Evolutionary conservation across 345 rosid genomes (phyloP), one percentile per base, ranked within the genome.

Genomic region (Gossypium thurberi): DNA sequence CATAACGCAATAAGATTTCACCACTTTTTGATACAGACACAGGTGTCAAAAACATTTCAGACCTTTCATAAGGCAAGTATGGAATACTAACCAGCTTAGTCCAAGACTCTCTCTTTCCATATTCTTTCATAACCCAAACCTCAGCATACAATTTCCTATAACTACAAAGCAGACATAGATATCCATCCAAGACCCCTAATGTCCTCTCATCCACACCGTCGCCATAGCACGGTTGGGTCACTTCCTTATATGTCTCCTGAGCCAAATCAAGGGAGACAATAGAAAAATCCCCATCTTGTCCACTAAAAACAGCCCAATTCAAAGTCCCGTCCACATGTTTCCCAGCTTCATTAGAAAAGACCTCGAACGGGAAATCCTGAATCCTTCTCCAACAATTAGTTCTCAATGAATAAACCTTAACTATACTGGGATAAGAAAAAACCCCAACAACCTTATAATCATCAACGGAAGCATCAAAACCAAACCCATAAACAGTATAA

Each of bases 51-150:
- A 40, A 4, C 13, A 40, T 18, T 33, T n/a, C 73, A 20, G 10
- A 20, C 18, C 18, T 28, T 0, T 28, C 5, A 28, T 28, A 28
- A 5, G 4, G 17, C 4, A 18, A 2, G 18, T 33, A 11, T 33
- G 62, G 18, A 28, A 70, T 18, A 13, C 28, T 53, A 42, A 70
- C 1, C 73, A 70, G 2, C 62, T 53, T 70, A 70, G 73, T 28
- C 73, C 73, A 70, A n/a, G 73, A 70, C 50, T 33, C 73, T n/a
- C 50, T 70, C 48, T 11, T 56, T 10, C 73, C 73, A 70, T 33
- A 53, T n/a, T 70, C 73, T 46, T 14, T 70, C 73, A 70, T 70
- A 53, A 70, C 73, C 73, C 73, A 53, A 53, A 53, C 62, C 5
- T 70, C 73, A 33, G 44, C 44, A 70, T 70, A n/a, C 17, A 21